Conservation (phyloP, 78 protist genomes). For the Anaeramoeba flamelloides region DNA sequence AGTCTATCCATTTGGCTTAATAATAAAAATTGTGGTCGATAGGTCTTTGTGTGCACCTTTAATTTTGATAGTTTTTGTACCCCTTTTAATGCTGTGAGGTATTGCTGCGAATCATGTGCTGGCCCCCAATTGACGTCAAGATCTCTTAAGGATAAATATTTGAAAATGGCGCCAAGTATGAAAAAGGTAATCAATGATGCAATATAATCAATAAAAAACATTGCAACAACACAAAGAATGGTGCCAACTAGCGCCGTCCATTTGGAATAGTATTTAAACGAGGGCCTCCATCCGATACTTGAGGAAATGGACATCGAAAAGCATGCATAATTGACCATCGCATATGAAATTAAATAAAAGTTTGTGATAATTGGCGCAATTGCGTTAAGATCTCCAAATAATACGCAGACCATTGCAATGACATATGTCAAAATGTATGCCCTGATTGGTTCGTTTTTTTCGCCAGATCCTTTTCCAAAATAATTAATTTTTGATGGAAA, state of each 20-base stretch:
- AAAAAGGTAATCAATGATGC: neutral
- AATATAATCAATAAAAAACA: neutral
- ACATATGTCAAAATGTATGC: neutral
- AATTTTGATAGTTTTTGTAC: neutral
- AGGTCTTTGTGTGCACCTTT: neutral
- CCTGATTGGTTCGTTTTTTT: neutral
- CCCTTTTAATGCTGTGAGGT: neutral
- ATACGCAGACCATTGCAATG: neutral
- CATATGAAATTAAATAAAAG: neutral
- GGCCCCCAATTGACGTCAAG: neutral
- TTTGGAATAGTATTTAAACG: neutral
- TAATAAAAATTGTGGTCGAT: neutral
- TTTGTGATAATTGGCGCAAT: neutral
- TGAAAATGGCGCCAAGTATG: neutral
- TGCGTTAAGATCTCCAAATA: neutral
- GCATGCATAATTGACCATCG: neutral
- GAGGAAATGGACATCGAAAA: neutral
- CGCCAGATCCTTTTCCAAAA: neutral
- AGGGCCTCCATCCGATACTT: neutral
- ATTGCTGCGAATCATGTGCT: neutral
- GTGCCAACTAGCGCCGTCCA: neutral
- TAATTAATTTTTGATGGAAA: neutral
- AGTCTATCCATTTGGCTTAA: neutral
- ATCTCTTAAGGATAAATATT: neutral
- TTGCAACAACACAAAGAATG: neutral